Conservation (phyloP, 495 filamentous ascomycete genomes). For the Tuber brumale region DNA sequence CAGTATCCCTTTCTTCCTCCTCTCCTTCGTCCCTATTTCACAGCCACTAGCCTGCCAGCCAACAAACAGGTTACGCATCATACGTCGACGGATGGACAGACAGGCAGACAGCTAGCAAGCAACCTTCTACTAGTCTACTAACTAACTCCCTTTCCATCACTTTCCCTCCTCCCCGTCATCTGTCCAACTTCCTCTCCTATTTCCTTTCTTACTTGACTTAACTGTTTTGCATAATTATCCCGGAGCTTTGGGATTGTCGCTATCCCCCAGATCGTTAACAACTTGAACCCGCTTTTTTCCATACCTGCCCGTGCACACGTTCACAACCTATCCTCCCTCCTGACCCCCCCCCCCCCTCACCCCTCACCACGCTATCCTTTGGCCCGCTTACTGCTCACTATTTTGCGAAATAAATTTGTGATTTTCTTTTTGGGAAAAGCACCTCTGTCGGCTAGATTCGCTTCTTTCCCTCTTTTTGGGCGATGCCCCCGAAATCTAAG, state of each 20-base stretch:
- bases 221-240: neutral
- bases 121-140: neutral
- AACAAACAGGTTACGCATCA: conserved; percentile 1
- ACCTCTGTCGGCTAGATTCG: neutral
- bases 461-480: conserved; percentile 15
- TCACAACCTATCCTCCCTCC: neutral
- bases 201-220: neutral
- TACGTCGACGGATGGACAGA: neutral
- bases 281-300: neutral
- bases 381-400: neutral
- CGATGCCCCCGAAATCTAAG: conserved; percentile 56
- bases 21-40: neutral
- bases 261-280: neutral
- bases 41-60: neutral
- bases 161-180: neutral
- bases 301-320: neutral
- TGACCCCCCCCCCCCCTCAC: conserved; percentile 11
- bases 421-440: conserved; percentile 4
- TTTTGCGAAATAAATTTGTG: conserved; percentile 2
- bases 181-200: neutral
- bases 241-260: neutral
- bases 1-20: neutral
- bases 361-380: conserved; percentile 11
- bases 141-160: neutral
- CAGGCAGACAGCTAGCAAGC: neutral